Base-by-base conservation (phyloP, 768 basidiomycete genomes). In the Boletus reticuloceps region DNA sequence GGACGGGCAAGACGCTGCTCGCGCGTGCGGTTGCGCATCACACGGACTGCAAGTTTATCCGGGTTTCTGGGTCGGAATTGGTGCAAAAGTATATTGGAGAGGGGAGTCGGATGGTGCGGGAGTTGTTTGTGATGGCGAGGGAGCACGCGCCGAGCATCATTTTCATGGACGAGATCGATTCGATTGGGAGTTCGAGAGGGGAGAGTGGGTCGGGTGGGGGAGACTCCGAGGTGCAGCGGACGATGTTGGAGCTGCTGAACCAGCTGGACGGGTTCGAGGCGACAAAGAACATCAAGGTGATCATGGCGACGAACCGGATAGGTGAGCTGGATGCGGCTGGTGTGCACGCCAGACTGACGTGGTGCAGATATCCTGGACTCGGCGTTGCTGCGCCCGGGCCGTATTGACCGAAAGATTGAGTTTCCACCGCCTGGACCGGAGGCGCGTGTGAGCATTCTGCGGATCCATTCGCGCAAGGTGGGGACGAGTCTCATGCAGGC, bases 81-180 rank as follows among this genome's bases (percentile, higher is more conserved):
- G 95, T 98, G 58, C 94, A 98, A 75, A 98, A 97, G 79, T 98
- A 98, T 66, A 97, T 98, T 63, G 96, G 96, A 45, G 96, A 98
- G 76, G 94, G 95, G 20, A 90, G 87, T 59, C 77, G 95, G 56
- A 98, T 97, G 95, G 95, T 98, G 37, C 83, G 96, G 50, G 96
- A 98, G 75, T 73, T 98, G 55, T 98, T 98, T 78, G 94, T 97
- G 56, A 98, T 97, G 96, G 96, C 96, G 4, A 75, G 94, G 58
- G 96, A 98, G 70, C 94, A 97, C 66, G 96, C 96, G 34, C 96
- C 96, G 36, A 91, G 89, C 72, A 97, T 98, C 75, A 97, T 98
- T 69, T 98, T 98, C 79, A 97, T 98, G 95, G 96, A 98, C 70
- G 96, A 98, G 75, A 98, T 98, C 60, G 96, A 98, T 74, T 94